These are phyloP conservation scores for Tremella fuciformis DNA, from an alignment of 768 basidiomycete genomes.

Conservation along the genomic window DNA sequence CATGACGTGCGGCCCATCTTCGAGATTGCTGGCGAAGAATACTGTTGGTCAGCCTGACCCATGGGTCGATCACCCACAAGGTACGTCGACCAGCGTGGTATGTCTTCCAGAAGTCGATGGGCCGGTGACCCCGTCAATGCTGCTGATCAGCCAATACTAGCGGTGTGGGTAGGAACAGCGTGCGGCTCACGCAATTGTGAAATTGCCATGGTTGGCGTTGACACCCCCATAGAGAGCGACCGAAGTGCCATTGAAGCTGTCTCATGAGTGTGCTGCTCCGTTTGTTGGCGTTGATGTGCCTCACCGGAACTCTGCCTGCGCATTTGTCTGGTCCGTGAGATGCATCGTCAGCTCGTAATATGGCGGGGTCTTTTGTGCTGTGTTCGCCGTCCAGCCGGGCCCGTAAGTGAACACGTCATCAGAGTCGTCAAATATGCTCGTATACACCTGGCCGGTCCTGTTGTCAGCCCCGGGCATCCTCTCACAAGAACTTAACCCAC, in stretches of 20 bases:
- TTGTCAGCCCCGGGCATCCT: neutral
- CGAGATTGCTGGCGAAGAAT: slow-evolving; percentile 18
- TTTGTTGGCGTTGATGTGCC: neutral
- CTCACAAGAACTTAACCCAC: slow-evolving; percentile 13
- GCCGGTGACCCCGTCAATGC: neutral
- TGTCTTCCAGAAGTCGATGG: neutral
- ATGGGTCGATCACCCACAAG: neutral
- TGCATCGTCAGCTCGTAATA: slow-evolving; percentile 28
- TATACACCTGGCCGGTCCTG: slow-evolving; percentile 18
- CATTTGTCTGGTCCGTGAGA: slow-evolving; percentile 7
- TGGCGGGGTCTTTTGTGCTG: neutral
- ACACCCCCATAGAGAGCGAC: slow-evolving; percentile 22
- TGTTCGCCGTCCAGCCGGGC: slow-evolving; percentile 6
- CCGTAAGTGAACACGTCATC: slow-evolving; percentile 22
- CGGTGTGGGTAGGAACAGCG: neutral
- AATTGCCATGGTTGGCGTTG: slow-evolving; percentile 26
- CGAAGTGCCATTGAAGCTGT: slow-evolving; percentile 33
- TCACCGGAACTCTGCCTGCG: slow-evolving; percentile 11
- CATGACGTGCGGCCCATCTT: slow-evolving; percentile 22
- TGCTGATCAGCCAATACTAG: neutral
- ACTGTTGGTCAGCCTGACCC: slow-evolving; percentile 16
- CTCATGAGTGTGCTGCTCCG: neutral
- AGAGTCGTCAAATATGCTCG: slow-evolving; percentile 29
- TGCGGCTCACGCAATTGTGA: slow-evolving; percentile 21
- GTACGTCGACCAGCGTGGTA: neutral